phyloP scores from a whole-genome alignment of 805 yeast genomes.

The Clavispora phyllophila region DNA sequence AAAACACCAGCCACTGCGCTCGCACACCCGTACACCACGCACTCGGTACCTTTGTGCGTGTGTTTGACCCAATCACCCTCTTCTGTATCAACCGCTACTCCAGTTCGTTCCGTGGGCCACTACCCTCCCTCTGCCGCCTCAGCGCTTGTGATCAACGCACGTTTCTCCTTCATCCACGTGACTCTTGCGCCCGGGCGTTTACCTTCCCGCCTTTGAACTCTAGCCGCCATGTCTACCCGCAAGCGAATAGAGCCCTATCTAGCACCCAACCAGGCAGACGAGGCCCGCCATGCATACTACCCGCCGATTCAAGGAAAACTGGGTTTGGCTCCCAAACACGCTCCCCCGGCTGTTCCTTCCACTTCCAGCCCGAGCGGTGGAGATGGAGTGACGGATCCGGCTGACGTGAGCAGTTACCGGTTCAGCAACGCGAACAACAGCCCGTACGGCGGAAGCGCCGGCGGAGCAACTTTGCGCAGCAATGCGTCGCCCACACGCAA shows the following conservation, averaged over 20 bases:
- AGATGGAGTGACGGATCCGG: neutral
- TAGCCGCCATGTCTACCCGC: constrained; percentile 13
- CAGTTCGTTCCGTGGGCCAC: neutral
- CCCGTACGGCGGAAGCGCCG: neutral
- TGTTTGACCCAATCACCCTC: neutral
- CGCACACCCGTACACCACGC: neutral
- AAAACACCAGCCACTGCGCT: neutral
- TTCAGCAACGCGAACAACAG: neutral
- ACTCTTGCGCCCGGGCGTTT: neutral
- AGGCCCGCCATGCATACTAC: constrained; percentile 8
- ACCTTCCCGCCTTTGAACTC: neutral
- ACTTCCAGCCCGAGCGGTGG: neutral
- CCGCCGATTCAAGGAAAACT: constrained; percentile 8
- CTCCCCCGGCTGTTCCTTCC: constrained; percentile 11
- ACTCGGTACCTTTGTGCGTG: neutral
- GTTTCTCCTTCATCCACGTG: neutral
- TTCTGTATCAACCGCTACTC: neutral
- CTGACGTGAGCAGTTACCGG: neutral
- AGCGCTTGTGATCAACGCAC: neutral
- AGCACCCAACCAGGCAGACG: constrained; percentile 8
- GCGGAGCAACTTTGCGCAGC: neutral
- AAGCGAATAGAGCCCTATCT: constrained; percentile 19
- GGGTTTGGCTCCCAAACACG: constrained; percentile 19
- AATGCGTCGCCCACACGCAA: constrained; percentile 1
- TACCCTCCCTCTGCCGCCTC: neutral